These are phyloP conservation scores for Fraxinus baroniana DNA, from an alignment of 305 asterid species.

Conservation along the genomic window DNA sequence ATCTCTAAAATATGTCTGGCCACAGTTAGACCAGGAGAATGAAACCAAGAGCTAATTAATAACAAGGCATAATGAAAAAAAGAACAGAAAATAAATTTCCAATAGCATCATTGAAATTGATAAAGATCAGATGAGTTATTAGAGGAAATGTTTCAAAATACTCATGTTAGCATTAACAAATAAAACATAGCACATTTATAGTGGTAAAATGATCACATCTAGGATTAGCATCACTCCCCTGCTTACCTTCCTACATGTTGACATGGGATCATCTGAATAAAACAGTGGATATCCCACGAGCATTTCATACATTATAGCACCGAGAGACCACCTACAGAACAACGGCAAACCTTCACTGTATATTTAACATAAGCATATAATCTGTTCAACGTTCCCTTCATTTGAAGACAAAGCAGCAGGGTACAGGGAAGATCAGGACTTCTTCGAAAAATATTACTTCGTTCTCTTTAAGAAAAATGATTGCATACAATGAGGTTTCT, in stretches of 20 bases:
- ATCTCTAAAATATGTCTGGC: neutral
- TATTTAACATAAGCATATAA: slow-evolving; percentile 12
- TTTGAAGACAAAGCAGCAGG: neutral
- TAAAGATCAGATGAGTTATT: slow-evolving; percentile 8
- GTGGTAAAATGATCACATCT: slow-evolving; percentile 4
- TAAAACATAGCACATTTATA: neutral
- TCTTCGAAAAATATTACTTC: neutral
- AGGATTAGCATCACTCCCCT: slow-evolving; percentile 21
- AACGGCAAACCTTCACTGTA: slow-evolving; percentile 18
- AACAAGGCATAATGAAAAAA: neutral
- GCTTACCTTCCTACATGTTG: slow-evolving; percentile 90
- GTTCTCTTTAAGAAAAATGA: neutral
- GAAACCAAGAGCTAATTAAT: neutral
- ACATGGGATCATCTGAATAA: slow-evolving; percentile 94
- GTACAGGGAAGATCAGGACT: neutral
- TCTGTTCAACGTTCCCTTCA: slow-evolving; percentile 2
- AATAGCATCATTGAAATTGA: slow-evolving; percentile 19
- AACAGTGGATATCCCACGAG: slow-evolving; percentile 94
- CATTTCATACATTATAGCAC: slow-evolving; percentile 96
- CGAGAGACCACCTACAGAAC: slow-evolving; percentile 91
- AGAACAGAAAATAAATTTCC: slow-evolving; percentile 13
- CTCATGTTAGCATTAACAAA: neutral
- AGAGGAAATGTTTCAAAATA: slow-evolving; percentile 1
- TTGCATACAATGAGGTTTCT: neutral
- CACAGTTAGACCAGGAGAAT: neutral